Base-by-base conservation (phyloP, 2,329 filamentous ascomycete genomes). In the Ceratocystis cacaofunesta region DNA sequence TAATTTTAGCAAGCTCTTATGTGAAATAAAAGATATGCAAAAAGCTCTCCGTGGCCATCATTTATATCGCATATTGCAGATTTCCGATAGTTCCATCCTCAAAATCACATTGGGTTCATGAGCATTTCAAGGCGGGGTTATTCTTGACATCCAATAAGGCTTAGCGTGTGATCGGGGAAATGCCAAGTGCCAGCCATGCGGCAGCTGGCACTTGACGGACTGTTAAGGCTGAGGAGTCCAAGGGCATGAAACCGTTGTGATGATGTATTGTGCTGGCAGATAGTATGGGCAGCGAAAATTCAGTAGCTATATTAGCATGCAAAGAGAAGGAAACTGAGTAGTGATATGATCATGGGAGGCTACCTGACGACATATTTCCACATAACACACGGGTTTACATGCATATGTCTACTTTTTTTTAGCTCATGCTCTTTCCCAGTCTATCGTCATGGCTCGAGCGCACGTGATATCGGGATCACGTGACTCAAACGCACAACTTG, bases 401-500 rank as follows among this genome's bases (percentile, higher is more conserved):
- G 12, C 3, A 12, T 1, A 36, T 32, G 28, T 58, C 55, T 25
- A 17, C 15, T 25, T 25, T 32, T 57, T 25, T 57, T 17, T 50
- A 57, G 28, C 52, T 17, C 52, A 4, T 30, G 12, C n/a, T 36
- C 28, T n/a, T 1, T 19, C 48, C 15, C 28, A 28, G 22, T 36
- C 5, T n/a, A 5, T 7, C 12, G 25, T 58, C 55, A 7, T n/a
- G 55, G 28, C 28, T 5, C 8, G 8, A 5, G n/a, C 44, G 5
- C 61, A 62, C 61, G 61, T 62, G 55, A 65, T 46, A 15, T 2
- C 0, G 0, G 1, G 4, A 10, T 65, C 66, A 67, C 66, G 66
- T 67, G 66, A 63, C 4, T 0, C 0, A 1, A 60, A n/a, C 66
- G 66, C 66, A 67, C 66, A 67, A 65, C 43, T 63, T 60, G 12